A percentile compares a stretch with the other conserved stretches of the same genome.
Evolutionary conservation across 148 eudicot species (phyloP).

Genomic region (Diospyros lotus): DNA sequence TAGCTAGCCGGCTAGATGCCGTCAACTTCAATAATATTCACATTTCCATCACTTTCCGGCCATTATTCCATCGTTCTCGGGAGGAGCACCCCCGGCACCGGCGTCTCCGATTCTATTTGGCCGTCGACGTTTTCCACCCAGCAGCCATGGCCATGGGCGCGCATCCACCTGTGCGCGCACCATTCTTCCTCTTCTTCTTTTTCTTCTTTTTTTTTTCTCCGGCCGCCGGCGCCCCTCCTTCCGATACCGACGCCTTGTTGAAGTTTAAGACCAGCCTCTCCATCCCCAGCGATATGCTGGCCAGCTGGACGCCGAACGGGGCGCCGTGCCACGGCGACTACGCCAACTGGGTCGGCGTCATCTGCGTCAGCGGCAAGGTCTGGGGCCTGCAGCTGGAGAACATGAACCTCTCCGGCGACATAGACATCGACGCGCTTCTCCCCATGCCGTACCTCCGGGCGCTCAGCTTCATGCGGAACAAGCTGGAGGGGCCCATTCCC

Average conservation of each 20-base stretch:
- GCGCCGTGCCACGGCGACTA: slow-evolving; percentile 41
- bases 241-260: slow-evolving; percentile 39
- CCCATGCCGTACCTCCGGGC: slow-evolving; percentile 42
- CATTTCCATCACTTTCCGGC: too few species aligned
- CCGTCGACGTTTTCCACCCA: slow-evolving; percentile 3
- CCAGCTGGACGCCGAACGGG: slow-evolving; percentile 44
- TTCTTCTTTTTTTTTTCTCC: background rate
- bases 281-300: slow-evolving; percentile 24
- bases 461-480: slow-evolving; percentile 60
- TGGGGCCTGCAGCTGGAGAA: slow-evolving; percentile 76
- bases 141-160: slow-evolving; percentile 45
- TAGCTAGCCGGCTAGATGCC: too few species aligned
- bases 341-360: slow-evolving; percentile 57
- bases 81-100: too few species aligned
- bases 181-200: background rate
- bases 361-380: slow-evolving; percentile 42
- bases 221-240: background rate
- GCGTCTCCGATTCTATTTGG: background rate
- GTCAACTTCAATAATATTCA: too few species aligned
- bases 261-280: slow-evolving; percentile 48
- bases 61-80: too few species aligned
- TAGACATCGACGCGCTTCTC: slow-evolving; percentile 46
- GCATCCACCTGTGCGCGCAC: slow-evolving; percentile 55
- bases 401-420: slow-evolving; percentile 50
- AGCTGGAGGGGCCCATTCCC: slow-evolving; percentile 57